phyloP scores from a whole-genome alignment of 2,329 filamentous ascomycete genomes.

The Phyllosticta ampelicida region DNA sequence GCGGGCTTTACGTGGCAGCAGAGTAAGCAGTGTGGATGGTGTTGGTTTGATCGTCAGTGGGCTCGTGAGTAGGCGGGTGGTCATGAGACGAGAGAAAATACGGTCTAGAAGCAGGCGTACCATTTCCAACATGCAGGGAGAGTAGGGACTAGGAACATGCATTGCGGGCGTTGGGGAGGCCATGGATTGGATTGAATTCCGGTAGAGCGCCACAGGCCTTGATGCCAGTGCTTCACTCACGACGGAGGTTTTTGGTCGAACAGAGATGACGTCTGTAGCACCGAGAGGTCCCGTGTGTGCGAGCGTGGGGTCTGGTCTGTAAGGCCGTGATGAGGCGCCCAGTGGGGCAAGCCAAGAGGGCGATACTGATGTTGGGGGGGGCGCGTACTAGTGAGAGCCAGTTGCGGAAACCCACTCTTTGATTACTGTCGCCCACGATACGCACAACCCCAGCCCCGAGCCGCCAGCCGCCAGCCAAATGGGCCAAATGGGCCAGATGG shows the following conservation, averaged over 20 bases:
- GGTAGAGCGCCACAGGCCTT: neutral
- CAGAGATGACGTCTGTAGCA: neutral
- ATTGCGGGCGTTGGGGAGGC: constrained; percentile 5
- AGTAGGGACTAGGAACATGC: neutral
- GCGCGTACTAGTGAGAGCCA: neutral
- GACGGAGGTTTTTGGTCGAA: too few relatives aligned
- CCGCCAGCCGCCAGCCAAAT: too few relatives aligned
- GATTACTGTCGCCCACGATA: too few relatives aligned
- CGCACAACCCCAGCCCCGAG: too few relatives aligned
- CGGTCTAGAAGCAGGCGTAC: constrained; percentile 1
- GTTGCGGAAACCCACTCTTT: neutral
- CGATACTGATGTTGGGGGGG: neutral
- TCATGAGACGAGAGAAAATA: constrained; percentile 4
- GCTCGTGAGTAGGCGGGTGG: constrained; percentile 6
- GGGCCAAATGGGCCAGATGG: too few relatives aligned
- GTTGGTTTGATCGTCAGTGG: constrained; percentile 5
- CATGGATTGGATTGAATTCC: neutral
- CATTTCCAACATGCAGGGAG: neutral
- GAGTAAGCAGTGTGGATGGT: neutral
- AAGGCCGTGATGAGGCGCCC: neutral
- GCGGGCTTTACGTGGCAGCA: constrained; percentile 17
- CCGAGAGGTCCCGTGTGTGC: neutral
- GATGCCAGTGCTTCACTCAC: neutral
- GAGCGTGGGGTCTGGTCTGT: neutral
- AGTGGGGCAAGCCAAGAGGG: neutral